phyloP scores from a whole-genome alignment of 805 yeast genomes.

The Allodekkera sacchari region DNA sequence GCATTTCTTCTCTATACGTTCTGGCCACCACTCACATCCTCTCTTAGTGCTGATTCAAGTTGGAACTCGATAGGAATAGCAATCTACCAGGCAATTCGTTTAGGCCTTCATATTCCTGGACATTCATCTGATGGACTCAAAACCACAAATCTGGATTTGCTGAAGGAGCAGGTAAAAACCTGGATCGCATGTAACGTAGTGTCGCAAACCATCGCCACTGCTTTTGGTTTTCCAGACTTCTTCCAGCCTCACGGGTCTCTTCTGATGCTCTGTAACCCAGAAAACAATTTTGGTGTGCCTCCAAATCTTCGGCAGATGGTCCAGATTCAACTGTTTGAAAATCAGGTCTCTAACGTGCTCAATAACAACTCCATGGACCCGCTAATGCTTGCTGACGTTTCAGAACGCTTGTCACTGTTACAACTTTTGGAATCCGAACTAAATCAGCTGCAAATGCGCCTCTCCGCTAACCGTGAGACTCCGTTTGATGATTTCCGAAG shows the following conservation, averaged over 20 bases:
- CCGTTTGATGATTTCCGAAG: slow-evolving; percentile 60
- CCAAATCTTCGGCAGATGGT: slow-evolving; percentile 63
- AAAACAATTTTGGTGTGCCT: slow-evolving; percentile 41
- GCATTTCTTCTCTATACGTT: slow-evolving; percentile 81
- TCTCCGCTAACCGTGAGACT: slow-evolving; percentile 28
- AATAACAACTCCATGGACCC: slow-evolving; percentile 63
- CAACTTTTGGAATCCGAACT: slow-evolving; percentile 63
- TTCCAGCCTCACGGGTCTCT: slow-evolving; percentile 75
- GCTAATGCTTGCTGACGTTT: slow-evolving; percentile 53
- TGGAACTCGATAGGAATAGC: slow-evolving; percentile 96
- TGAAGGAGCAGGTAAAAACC: slow-evolving; percentile 76
- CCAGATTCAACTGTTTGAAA: slow-evolving; percentile 78
- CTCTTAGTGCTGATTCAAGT: slow-evolving; percentile 89
- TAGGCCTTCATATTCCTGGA: slow-evolving; percentile 84
- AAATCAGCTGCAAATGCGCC: slow-evolving; percentile 63
- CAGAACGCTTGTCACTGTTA: slow-evolving; percentile 68
- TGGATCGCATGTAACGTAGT: slow-evolving; percentile 93
- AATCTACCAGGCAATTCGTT: slow-evolving; percentile 82
- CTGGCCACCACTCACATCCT: slow-evolving; percentile 96
- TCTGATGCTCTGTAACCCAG: slow-evolving; percentile 42
- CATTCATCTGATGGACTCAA: slow-evolving; percentile 39
- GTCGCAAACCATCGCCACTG: slow-evolving; percentile 82
- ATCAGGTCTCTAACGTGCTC: slow-evolving; percentile 71
- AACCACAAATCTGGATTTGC: slow-evolving; percentile 35
- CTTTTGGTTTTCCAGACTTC: slow-evolving; percentile 92